Evolutionary conservation across 2,329 filamentous ascomycete species (phyloP), one percentile per base, ranked within the genome.

Genomic region (Plectosphaerella cucumerina): DNA sequence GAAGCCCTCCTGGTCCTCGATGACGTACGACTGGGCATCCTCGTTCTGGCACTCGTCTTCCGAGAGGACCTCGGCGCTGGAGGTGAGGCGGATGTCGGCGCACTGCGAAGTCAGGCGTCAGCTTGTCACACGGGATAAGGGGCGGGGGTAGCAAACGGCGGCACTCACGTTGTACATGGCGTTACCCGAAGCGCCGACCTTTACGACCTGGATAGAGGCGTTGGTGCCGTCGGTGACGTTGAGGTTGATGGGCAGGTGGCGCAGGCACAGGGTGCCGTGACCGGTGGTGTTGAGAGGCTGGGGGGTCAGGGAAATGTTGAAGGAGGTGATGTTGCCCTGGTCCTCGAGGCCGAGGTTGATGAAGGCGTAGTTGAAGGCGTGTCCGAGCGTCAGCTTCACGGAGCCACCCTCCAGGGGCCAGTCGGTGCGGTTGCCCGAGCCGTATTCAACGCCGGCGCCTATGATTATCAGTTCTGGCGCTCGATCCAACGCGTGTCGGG

Each of bases 171-270:
- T 87, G 68, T 90, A 91, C 31, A 91, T 70, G 15, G 86, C 83
- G 37, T 74, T 76, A 18, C 74, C 78, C 4, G 70, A 72, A 20
- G 79, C 73, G 23, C 81, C 83, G 44, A 82, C 73, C 4, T 82
- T 85, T 34, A 90, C 77, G 48, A 91, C 81, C 70, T 90, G 87
- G 50, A 91, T 71, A 31, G 81, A 86, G 14, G 78, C 87, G 45
- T 80, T 74, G 56, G 78, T 76, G 41, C 87, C 87, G 35, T 87
- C 82, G 21, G 64, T 65, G 35, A 85, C 67, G 6, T 70, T 70
- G 17, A 63, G 59, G 6, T 83, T 82, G 4, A 87, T 66, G 26
- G 68, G 63, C 14, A 91, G 69, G 54, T 75, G 67, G 9, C 82
- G 78, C 12, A 90, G 60, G 68, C 87, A 92, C 61, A 90, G 83